These are phyloP conservation scores for Triticum monococcum DNA, from an alignment of 176 grass and related monocot genomes.

Conservation along the genomic window DNA sequence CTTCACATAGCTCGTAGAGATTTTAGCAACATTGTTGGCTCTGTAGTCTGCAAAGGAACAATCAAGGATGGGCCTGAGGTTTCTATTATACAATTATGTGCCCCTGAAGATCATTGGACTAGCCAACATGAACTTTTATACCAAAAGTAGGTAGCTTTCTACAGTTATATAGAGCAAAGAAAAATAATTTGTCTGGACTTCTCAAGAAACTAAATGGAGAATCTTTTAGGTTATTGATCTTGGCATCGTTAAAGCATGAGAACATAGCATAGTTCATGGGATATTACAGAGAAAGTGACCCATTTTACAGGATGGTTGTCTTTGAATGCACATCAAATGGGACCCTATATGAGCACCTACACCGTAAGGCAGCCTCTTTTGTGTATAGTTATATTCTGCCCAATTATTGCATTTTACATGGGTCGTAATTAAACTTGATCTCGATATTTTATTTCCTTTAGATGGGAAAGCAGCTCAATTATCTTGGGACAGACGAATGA, in stretches of 20 bases:
- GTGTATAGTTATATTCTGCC: no score
- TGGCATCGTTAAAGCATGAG: slow-evolving; percentile 82
- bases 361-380: slow-evolving; percentile 47
- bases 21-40: slow-evolving; percentile 98
- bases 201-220: slow-evolving; percentile 3
- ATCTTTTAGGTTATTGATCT: slow-evolving; percentile 70
- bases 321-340: slow-evolving; percentile 95
- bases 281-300: slow-evolving; percentile 83
- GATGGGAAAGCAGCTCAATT: slow-evolving; percentile 78
- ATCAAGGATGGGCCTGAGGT: slow-evolving; percentile 84
- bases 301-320: slow-evolving; percentile 81
- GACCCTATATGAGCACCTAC: slow-evolving; percentile 84
- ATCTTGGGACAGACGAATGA: slow-evolving; percentile 93
- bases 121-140: slow-evolving; percentile 89
- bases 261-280: slow-evolving; percentile 85
- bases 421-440: not conserved
- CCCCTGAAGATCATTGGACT: slow-evolving; percentile 72
- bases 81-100: slow-evolving; percentile 77
- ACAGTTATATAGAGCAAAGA: no score
- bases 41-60: slow-evolving; percentile 88
- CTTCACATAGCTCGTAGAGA: slow-evolving; percentile 93
- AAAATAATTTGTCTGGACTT: not conserved
- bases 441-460: slow-evolving; percentile 27
- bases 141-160: slow-evolving; percentile 56
- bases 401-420: not conserved